Base-by-base conservation (phyloP, 2,329 filamentous ascomycete species). In the Cladosporium halotolerans region DNA sequence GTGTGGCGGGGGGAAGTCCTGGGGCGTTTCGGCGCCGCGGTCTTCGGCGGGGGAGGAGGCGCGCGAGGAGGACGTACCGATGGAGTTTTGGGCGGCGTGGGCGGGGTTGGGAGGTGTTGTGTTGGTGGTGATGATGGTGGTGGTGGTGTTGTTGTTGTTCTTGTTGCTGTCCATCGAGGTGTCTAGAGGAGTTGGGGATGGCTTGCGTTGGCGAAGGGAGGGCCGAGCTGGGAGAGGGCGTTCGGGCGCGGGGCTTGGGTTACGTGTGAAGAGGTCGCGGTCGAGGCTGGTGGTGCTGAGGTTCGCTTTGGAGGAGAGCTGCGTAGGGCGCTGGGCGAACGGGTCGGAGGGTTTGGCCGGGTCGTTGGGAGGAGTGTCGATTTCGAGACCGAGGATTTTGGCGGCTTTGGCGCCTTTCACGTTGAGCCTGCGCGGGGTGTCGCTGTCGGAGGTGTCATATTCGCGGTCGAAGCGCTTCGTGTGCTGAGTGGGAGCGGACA, bases 401-500 rank as follows among this genome's bases (percentile, higher is more conserved):
- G 62, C 64, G 10, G 62, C 61, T 48, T 64, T 65, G 16, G 57
- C 57, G 32, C 61, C 61, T 28, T 62, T 61, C 32, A 61, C 58
- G 33, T 54, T 57, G 19, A 60, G 57, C 42, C 53, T 55, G 14
- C 56, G 55, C 3, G 55, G 55, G 13, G 32, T 33, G 10, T 36
- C 41, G 32, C 39, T 51, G 40, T 51, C 48, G 40, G 42, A 32
- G 10, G 39, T 51, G 32, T 51, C 48, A 16, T 43, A 51, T 3
- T 38, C 48, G 40, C n/a, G 11, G 18, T 51, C 48, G 2, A 44
- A 19, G 16, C 32, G 11, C 31, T 36, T 23, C 33, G 28, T 34
- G 36, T 33, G 19, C n/a, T 46, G 18, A 34, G 23, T 18, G 33
- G n/a, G 23, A 47, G 6, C 18, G 45, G 13, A n/a, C 31, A 18